Evolutionary conservation across 2,329 filamentous ascomycete genomes (phyloP), one percentile per base, ranked within the genome.

Genomic region (Stagonosporopsis cucurbitacearum): DNA sequence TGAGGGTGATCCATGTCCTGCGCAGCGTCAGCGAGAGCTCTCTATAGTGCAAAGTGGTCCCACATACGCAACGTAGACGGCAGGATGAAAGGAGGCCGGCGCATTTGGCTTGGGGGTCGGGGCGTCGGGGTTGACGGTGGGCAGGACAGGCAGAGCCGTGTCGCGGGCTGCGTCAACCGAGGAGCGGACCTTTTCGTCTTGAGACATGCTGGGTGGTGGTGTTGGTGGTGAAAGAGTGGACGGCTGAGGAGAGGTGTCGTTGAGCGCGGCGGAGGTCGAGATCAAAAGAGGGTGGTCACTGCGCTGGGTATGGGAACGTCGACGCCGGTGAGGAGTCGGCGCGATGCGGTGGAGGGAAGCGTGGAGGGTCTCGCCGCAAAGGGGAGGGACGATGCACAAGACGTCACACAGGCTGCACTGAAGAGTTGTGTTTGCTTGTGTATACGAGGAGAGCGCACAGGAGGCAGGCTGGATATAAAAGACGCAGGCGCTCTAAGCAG

Each of bases 1-100:
- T 96, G 76, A 97, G 84, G 57, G 88, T 82, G 74, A 99, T 98
- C 95, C 95, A 99, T 67, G 88, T 83, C 69, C 93, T 96, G 77
- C 47, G 32, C 46, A 13, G 51, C 45, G 60, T 74, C 56, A 73
- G 71, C 47, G 19, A 33, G 25, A 54, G 51, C 50, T 26, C 43
- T 46, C 35, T 20, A 45, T 36, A 17, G 41, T 37, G 20, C 42
- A 80, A 75, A 77, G 87, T 17, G 49, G 25, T 28, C 30, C 17
- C 25, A 77, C 79, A 73, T 78, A 87, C 84, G 79, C 80, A 71
- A 97, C 91, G 78, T 97, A 97, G 77, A 96, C 80, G n/a, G 89
- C 86, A 56, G 93, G 89, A 74, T 94, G 92, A 65, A 96, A 81
- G 37, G 84, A 73, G 35, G 85, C 70, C 26, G 67, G 51, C 77